phyloP scores from a whole-genome alignment of 805 yeast genomes.

The Sungouiozyma ichnusensis region DNA sequence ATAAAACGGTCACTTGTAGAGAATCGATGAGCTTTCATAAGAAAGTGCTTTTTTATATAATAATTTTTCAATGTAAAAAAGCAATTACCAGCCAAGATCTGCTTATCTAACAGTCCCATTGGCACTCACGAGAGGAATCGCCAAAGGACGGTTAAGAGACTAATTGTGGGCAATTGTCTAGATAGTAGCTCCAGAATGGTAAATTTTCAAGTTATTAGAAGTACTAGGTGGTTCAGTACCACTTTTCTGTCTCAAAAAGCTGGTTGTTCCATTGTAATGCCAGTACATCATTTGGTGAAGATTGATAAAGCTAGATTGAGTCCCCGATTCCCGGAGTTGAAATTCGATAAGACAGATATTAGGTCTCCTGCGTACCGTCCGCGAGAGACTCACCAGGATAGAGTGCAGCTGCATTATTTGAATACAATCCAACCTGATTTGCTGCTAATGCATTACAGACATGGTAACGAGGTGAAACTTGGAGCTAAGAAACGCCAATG shows the following conservation, averaged over 20 bases:
- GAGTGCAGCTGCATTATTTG: conserved; percentile 65
- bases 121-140: too few relatives aligned
- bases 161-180: too few relatives aligned
- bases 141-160: too few relatives aligned
- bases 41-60: neutral
- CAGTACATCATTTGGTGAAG: conserved; percentile 83
- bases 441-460: conserved; percentile 65
- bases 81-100: neutral
- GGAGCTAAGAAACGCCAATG: conserved; percentile 76
- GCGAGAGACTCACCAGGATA: conserved; percentile 60
- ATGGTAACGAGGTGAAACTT: conserved; percentile 39
- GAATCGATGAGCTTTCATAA: neutral
- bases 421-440: conserved; percentile 70
- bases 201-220: neutral
- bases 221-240: conserved; percentile 20
- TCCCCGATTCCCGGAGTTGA: conserved; percentile 60
- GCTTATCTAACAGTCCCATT: neutral
- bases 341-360: conserved; percentile 61
- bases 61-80: neutral
- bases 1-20: neutral
- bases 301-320: conserved; percentile 66
- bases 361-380: conserved; percentile 75
- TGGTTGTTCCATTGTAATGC: conserved; percentile 67
- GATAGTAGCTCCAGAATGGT: neutral
- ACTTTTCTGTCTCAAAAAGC: conserved; percentile 33